A percentile compares a stretch with the other conserved stretches of the same genome.
Evolutionary conservation across 495 filamentous ascomycete genomes (phyloP).

Genomic region (Penicillium psychrofluorescens): DNA sequence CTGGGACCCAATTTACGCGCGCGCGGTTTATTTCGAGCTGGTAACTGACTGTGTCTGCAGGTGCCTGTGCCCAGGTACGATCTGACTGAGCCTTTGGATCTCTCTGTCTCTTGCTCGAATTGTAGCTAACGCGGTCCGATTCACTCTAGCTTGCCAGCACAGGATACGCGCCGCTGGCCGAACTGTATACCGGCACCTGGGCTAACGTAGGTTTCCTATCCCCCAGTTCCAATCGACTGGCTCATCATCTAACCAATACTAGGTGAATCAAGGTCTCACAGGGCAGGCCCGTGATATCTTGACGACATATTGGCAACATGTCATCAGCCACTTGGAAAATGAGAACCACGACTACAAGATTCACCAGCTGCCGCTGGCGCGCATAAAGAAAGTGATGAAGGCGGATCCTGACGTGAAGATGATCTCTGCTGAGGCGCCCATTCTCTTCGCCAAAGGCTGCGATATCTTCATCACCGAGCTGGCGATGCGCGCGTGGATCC

Average conservation of each 20-base stretch:
- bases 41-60: no score
- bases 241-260: neutral
- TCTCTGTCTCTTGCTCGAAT: no score
- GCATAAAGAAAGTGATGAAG: conserved; percentile 99
- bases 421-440: conserved; percentile 97
- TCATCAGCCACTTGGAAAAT: conserved; percentile 86
- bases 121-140: neutral
- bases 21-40: no score
- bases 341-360: conserved; percentile 98
- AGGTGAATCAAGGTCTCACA: conserved; percentile 93
- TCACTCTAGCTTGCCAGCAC: conserved; percentile 45
- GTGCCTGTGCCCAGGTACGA: no score
- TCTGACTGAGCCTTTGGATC: no score
- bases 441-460: conserved; percentile 96
- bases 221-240: neutral
- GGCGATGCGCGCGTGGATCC: conserved; percentile 99
- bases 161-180: conserved; percentile 77
- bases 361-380: conserved; percentile 88
- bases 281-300: conserved; percentile 94
- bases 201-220: conserved; percentile 61
- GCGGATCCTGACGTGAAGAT: conserved; percentile 99
- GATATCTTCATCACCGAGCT: conserved; percentile 99
- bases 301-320: conserved; percentile 97
- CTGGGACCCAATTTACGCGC: conserved; percentile 2
- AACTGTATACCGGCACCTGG: conserved; percentile 90